Base-by-base conservation (phyloP, 345 rosid genomes). In the Kandelia obovata region DNA sequence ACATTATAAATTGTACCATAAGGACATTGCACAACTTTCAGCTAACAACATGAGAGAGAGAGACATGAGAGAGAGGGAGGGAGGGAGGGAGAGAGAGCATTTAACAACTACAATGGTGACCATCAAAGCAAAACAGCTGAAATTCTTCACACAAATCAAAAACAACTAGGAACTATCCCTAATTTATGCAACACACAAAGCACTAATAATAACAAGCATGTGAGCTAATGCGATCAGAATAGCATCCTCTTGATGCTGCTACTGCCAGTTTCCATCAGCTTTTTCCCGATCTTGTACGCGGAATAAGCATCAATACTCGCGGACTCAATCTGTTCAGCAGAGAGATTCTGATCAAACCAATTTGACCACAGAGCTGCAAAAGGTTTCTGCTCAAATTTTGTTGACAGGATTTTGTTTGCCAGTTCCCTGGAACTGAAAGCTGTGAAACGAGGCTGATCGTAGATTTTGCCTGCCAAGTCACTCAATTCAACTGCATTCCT, bases 271-370 rank as follows among this genome's bases (percentile, higher is more conserved):
- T 77, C 78, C 75, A 75, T 49, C 10, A 79, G 66, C 61, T 68
- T 79, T 16, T 69, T 75, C 15, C 77, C 82, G 49, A 72, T 61
- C 59, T 65, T 68, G 61, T 79, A 79, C 7, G 77, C 46, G 7
- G 79, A 74, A 68, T 68, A 79, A 19, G 79, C 79, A 61, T 79
- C 79, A 25, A 39, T 19, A 4, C 73, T 62, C 3, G 79, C 74
- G 30, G 71, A 75, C 26, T 79, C 77, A 39, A 79, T 61, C 68
- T 71, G 79, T 43, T 79, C 79, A 0, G 21, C 2, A 26, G 60
- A 58, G 20, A 77, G 73, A 32, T 25, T 72, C 6, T 52, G 67
- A 0, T 77, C 80, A 21, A 72, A 77, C 80, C 80, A 77, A 21
- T 77, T 72, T 7, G 77, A 77, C 80, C 80, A 77, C 5, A 68